Base-by-base conservation (phyloP, 2,329 filamentous ascomycete species). In the Colletotrichum orchidophilum region DNA sequence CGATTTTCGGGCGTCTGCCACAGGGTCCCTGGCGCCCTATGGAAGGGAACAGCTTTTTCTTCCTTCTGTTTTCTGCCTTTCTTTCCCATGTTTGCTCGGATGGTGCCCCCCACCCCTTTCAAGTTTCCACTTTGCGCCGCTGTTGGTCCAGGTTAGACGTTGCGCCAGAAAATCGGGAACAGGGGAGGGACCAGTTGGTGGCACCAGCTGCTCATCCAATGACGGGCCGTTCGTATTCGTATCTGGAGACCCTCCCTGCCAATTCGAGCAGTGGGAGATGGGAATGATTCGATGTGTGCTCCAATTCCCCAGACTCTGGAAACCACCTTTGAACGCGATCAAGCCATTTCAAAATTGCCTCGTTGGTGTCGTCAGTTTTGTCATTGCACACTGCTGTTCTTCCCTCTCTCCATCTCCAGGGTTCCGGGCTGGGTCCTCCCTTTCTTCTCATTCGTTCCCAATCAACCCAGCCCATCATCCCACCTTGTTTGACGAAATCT, bases 191-290 rank as follows among this genome's bases (percentile, higher is more conserved):
- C 66, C 70, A 71, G 58, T 57, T 8, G 39, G 60, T 68, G 59
- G 68, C 68, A 53, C 63, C 29, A 33, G 26, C 24, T 15, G 21
- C 39, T 52, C 21, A 24, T 21, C 72, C 70, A 74, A 74, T 74
- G 53, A 67, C 54, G 26, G 31, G 27, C 33, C 31, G 24, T 66
- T 73, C 72, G 72, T 74, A 73, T 74, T 74, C 72, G 72, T 70
- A 67, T 74, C 29, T 6, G 9, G 8, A 26, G 49, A 66, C 70
- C 53, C 55, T 61, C 60, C 26, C 27, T 71, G 60, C 66, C 70
- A 52, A 72, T 61, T 62, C 57, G 21, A 66, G 70, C 21, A 57
- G 39, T 72, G 50, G 33, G n/a, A 13, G 49, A 61, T 46, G 29
- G 50, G 59, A 60, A 72, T 72, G 70, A 70, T 70, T 66, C 70